phyloP scores from a whole-genome alignment of 305 asterid species.

The Fraxinus angustifolia region DNA sequence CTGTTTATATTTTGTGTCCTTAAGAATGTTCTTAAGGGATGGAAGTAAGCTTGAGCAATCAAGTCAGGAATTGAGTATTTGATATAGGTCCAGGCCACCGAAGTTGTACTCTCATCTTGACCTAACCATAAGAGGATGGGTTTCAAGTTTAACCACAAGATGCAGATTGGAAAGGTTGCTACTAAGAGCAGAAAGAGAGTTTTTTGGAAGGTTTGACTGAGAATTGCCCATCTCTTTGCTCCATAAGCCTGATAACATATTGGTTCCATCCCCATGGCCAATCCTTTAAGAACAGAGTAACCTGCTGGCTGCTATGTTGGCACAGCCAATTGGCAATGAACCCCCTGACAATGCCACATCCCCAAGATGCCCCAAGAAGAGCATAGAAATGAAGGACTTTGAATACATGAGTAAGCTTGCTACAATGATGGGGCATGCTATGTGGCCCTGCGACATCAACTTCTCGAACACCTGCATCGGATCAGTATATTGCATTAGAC shows the following conservation, averaged over 20 bases:
- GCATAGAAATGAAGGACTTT: constrained; percentile 49
- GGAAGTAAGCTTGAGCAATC: constrained; percentile 45
- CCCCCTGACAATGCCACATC: constrained; percentile 55
- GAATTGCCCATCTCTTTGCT: constrained; percentile 47
- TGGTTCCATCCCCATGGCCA: constrained; percentile 63
- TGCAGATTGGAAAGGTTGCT: constrained; percentile 33
- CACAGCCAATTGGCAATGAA: constrained; percentile 46
- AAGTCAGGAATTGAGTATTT: constrained; percentile 52
- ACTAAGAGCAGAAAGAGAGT: constrained; percentile 42
- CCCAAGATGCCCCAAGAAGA: constrained; percentile 66
- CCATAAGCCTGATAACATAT: constrained; percentile 64
- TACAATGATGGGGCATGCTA: constrained; percentile 32
- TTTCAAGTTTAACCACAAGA: constrained; percentile 51
- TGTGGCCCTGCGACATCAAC: constrained; percentile 28
- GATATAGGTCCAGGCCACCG: constrained; percentile 40
- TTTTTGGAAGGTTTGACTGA: constrained; percentile 41
- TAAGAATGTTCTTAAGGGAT: constrained; percentile 52
- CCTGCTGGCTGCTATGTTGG: constrained; percentile 61
- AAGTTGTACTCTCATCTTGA: constrained; percentile 43
- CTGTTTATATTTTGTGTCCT: constrained; percentile 58
- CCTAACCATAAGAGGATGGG: constrained; percentile 48
- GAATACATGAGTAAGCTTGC: constrained; percentile 38
- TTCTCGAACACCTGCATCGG: constrained; percentile 40
- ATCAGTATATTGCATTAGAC: constrained; percentile 1
- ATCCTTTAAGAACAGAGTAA: constrained; percentile 48